Base-by-base conservation (phyloP, 1,284 basidiomycete genomes). In the Tetrapyrgos nigripes region DNA sequence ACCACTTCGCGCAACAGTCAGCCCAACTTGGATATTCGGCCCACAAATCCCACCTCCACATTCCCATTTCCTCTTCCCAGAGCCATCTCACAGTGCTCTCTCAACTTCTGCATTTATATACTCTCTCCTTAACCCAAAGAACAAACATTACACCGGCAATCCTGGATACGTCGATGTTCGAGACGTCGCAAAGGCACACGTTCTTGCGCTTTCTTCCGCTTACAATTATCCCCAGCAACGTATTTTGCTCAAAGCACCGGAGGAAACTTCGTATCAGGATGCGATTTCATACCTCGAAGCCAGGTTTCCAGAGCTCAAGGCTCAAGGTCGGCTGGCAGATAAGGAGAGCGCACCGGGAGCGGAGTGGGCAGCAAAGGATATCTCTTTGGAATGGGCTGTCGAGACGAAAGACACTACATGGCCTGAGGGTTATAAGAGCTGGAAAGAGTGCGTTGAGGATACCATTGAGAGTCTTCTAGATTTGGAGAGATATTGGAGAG, bases 21-120 rank as follows among this genome's bases (percentile, higher is more conserved):
- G 51, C 19, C 51, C 51, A 26, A 17, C 31, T 21, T 53, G 51
- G 51, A 53, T 43, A 53, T 53, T 53, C 28, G 51, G 51, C 5
- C 51, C 51, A 21, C 27, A 44, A 9, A 40, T 26, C 21, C 51
- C 51, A 8, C 19, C 35, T 19, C 40, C 40, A 21, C 19, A 40
- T n/a, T 40, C 37, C 4, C 23, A 53, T 13, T 17, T 28, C 10
- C 21, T 53, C 40, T 13, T 43, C 11, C 51, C 51, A 24, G 37
- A 44, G 17, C 51, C 51, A 1, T 35, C 37, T 26, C 40, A 1
- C 10, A 28, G 13, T 17, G 35, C 37, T 5, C 21, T 53, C 3
- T 40, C 37, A 24, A 53, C 51, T 14, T 27, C 37, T 10, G 37
- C 6, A 13, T 53, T 44, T 24, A 19, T 53, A 3, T 53, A 53